These are phyloP conservation scores for Mortierella sp. DNA, from an alignment of 371 early-diverging fungal species.

Conservation along the genomic window DNA sequence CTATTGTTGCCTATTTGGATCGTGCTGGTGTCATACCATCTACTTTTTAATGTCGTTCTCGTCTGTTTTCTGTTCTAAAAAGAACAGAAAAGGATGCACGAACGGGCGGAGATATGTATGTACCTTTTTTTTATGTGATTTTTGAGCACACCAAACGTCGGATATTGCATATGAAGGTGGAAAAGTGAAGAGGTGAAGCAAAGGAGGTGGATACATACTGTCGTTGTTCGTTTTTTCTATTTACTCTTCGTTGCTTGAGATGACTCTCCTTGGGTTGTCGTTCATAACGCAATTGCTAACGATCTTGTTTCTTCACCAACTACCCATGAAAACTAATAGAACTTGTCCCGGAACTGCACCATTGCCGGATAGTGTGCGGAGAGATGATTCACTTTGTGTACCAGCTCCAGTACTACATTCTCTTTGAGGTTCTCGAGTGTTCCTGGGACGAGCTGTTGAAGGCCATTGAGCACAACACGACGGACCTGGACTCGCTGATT, in stretches of 20 bases:
- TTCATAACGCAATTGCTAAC: slow-evolving; percentile 3
- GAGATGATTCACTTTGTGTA: slow-evolving; percentile 96
- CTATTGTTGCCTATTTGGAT: not conserved
- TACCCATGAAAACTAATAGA: slow-evolving; percentile 13
- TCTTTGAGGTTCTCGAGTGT: slow-evolving; percentile 86
- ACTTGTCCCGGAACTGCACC: slow-evolving; percentile 66
- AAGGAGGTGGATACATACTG: not conserved
- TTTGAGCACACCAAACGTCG: not conserved
- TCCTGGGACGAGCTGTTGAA: slow-evolving; percentile 88
- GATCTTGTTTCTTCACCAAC: not conserved
- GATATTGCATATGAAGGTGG: slow-evolving; percentile 6
- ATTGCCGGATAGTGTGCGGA: slow-evolving; percentile 74
- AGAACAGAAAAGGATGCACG: not conserved
- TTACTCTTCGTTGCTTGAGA: not conserved
- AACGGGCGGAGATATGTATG: slow-evolving; percentile 11
- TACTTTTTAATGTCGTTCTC: not conserved
- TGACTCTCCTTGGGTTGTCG: not conserved
- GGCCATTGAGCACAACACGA: slow-evolving; percentile 69
- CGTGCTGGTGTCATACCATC: not conserved
- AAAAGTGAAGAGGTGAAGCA: not conserved
- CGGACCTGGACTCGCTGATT: slow-evolving; percentile 81
- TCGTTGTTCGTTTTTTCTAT: not conserved
- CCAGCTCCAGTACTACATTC: slow-evolving; percentile 85
- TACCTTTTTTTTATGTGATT: slow-evolving; percentile 3
- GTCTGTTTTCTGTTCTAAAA: not conserved